Evolutionary conservation across 2,329 filamentous ascomycete genomes (phyloP).

Genomic region (Xylaria sp.): DNA sequence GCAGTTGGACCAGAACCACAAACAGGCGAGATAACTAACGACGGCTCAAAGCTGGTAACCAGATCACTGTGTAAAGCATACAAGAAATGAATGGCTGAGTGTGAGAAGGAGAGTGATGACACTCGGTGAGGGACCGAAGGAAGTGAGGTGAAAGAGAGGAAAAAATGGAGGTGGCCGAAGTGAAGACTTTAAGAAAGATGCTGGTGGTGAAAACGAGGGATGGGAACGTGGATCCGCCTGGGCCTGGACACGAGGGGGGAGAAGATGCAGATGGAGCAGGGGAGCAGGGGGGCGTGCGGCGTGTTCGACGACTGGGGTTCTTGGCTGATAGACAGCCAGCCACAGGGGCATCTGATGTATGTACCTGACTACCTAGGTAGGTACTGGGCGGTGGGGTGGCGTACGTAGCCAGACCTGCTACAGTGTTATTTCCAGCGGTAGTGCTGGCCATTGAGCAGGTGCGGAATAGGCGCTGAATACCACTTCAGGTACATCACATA

Average conservation of each 20-base stretch:
- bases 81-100: constrained; percentile 35
- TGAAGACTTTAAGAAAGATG: constrained; percentile 18
- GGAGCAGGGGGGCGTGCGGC: too few species aligned
- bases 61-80: constrained; percentile 17
- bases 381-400: neutral
- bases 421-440: neutral
- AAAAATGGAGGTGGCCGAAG: constrained; percentile 12
- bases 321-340: too few species aligned
- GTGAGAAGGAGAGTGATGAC: constrained; percentile 22
- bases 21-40: constrained; percentile 10
- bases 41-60: constrained; percentile 37
- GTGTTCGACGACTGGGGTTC: neutral
- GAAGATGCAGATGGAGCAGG: neutral
- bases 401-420: neutral
- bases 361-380: neutral
- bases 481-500: too few species aligned
- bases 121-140: constrained; percentile 18
- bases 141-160: constrained; percentile 20
- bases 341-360: neutral
- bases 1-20: constrained; percentile 14
- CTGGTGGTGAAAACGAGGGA: constrained; percentile 10
- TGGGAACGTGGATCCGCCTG: neutral
- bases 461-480: neutral
- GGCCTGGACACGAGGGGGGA: neutral
- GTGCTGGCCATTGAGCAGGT: neutral